Conservation (phyloP, 139 green algal genomes). For the Closterium sp. region DNA sequence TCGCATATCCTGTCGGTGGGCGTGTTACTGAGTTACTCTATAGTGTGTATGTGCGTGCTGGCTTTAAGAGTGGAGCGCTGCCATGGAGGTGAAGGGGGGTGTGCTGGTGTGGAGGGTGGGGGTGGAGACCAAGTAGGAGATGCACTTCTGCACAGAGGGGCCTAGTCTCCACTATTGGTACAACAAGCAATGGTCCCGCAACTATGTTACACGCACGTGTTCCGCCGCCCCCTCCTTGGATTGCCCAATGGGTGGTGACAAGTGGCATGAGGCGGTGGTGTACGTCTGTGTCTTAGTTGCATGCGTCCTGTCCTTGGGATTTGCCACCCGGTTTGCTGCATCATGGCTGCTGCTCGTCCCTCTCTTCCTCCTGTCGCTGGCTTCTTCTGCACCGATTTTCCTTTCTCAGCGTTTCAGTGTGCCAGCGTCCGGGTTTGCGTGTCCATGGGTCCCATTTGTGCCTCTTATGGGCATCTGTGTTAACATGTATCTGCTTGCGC, state of each 20-base stretch:
- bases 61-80: not conserved
- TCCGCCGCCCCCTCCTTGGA: not conserved
- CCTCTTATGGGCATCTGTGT: conserved; percentile 34
- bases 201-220: not conserved
- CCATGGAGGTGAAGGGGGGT: not conserved
- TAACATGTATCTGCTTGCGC: conserved; percentile 44
- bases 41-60: conserved; percentile 35
- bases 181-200: not conserved
- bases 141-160: not conserved
- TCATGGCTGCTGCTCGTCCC: not conserved
- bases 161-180: not conserved
- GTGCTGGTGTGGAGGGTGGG: not conserved
- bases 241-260: not conserved
- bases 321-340: not conserved
- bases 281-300: not conserved
- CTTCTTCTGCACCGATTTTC: not conserved
- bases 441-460: conserved; percentile 29
- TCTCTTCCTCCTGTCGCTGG: not conserved
- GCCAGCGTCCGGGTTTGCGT: conserved; percentile 18
- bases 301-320: not conserved
- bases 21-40: conserved; percentile 37
- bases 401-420: conserved; percentile 4
- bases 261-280: conserved; percentile 21
- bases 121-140: not conserved
- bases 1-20: conserved; percentile 50